Evolutionary conservation across 768 basidiomycete species (phyloP), one percentile per base, ranked within the genome.

Genomic region (Ephemerocybe angulata): DNA sequence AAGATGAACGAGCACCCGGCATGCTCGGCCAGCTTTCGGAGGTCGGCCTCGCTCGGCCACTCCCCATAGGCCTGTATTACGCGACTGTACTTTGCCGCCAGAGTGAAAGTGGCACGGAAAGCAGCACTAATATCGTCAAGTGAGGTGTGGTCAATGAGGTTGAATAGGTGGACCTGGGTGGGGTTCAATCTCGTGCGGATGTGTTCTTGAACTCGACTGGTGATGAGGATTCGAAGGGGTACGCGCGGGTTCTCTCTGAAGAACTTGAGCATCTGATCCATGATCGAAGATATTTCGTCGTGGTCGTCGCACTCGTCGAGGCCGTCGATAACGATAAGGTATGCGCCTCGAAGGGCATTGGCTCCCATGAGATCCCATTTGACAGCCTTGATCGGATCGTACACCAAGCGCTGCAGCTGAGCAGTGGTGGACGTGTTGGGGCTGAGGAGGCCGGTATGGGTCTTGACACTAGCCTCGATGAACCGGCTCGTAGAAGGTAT

Each of bases 291-390:
- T 29, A 28, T 13, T 19, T 49, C 47, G 17, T 55, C 40, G 8
- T 12, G 24, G 19, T 50, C 54, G 15, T 50, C 42, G n/a, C 48
- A 42, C 27, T 55, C 54, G 15, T 55, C 54, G 12, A 55, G 48
- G 0, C 54, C 54, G 25, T 55, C 54, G 22, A 55, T 43, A 22
- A 50, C 33, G 21, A 50, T 50, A 11, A 50, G 2, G 4, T 27
- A 35, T 8, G 43, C 30, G 10, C 29, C n/a, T 6, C 19, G 4
- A 6, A 30, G n/a, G 5, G n/a, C 4, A 3, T 3, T 8, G n/a
- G n/a, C n/a, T n/a, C n/a, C n/a, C n/a, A n/a, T n/a, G n/a, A n/a
- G n/a, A n/a, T n/a, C n/a, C n/a, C n/a, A n/a, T 22, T 4, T 11
- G 10, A n/a, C 12, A 2, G n/a, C 11, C n/a, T 17, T 22, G 24